Evolutionary conservation across 768 basidiomycete species (phyloP), one percentile per base, ranked within the genome.

Genomic region (Tephrocybe sp.): DNA sequence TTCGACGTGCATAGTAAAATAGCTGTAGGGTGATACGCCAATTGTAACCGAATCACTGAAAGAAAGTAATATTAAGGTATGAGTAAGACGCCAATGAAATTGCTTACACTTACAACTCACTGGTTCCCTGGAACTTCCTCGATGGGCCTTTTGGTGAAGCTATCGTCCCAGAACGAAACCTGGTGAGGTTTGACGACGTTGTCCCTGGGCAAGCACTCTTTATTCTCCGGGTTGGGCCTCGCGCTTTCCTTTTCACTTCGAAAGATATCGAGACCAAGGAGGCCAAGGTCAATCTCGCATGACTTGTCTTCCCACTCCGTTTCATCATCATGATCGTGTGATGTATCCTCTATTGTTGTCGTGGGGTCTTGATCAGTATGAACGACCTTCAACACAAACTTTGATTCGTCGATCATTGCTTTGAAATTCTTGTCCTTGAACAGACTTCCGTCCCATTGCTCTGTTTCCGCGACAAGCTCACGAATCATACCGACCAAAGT

Each of bases 401-500:
- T 57, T 18, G 71, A 69, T 31, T 60, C 60, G 38, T 69, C 57
- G 15, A 79, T 69, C 63, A 79, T 65, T 4, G 64, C 59, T 54
- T 67, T 75, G 63, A 80, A 80, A 16, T 71, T 72, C 30, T 72
- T 60, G 52, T 77, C 71, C 61, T 78, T 65, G 54, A 75, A 76
- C 29, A 79, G 57, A 49, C 68, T 73, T 13, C 69, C 63, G 53
- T 79, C 78, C 79, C 79, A 80, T 30, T 70, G 70, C 42, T 64
- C 76, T 15, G 76, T 74, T 54, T 77, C 77, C 38, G 75, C 70
- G 1, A 74, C 73, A 29, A 80, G 68, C 56, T 79, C 76, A 13
- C 69, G 68, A 25, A 80, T 73, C 12, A 80, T 66, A 9, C 63
- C 68, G 24, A 75, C 58, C 29, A 78, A 56, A 23, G 63, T 60